Base-by-base conservation (phyloP, 2,329 filamentous ascomycete species). In the Microdochium trichocladiopsis region DNA sequence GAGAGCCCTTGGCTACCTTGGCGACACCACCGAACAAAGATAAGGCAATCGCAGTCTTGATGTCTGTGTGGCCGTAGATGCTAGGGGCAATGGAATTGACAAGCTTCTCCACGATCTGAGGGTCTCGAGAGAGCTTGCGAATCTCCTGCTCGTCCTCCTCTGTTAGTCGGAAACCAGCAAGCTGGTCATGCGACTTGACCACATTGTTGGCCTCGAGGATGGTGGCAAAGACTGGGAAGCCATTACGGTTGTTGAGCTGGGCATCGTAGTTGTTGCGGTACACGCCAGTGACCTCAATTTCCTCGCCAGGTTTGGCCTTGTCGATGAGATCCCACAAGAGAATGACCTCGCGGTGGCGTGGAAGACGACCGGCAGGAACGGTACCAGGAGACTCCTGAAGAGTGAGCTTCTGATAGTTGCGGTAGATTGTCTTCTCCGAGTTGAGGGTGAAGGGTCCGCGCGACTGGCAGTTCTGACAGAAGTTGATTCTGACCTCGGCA, bases 181-280 rank as follows among this genome's bases (percentile, higher is more conserved):
- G 85, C 71, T 99, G 92, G 67, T 99, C 94, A 66, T 99, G 94
- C 0, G 93, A 87, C 70, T 99, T 99, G 70, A 97, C 86, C 4
- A 97, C 84, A 60, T 99, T 92, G 71, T 99, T 99, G 24, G 95
- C 95, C 70, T 99, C 94, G 4, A 99, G 80, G 54, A 99, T 94
- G 0, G 94, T 99, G 4, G 94, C 93, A 69, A 99, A 99, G 33
- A 99, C 94, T 0, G 94, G 94, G 72, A 99, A 97, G 4, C 94
- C 94, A 65, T 97, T 99, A 65, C 94, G 93, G 74, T 96, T 97
- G 74, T 99, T 99, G 51, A 99, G 80, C 61, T 95, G 90, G 3
- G 94, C 92, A 67, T 97, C 93, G 65, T 96, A 99, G 73, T 95
- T 97, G 76, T 99, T 99, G 61, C 91, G 87, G 73, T 99, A 99